These are phyloP conservation scores for Pulveroboletus sp. DNA, from an alignment of 768 basidiomycete species.

Conservation along the genomic window DNA sequence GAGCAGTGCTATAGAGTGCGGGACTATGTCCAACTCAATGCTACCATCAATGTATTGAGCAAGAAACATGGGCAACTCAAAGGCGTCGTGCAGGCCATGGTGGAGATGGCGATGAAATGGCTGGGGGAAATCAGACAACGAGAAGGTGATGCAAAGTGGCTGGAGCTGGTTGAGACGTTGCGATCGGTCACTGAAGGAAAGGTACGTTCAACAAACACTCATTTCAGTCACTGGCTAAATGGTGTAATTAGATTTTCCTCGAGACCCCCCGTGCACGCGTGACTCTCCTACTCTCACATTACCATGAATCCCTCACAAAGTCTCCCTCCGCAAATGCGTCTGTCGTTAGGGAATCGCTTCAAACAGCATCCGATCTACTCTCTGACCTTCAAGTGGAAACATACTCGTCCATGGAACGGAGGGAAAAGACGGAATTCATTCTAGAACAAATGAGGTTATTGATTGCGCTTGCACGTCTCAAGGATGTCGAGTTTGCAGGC, in stretches of 20 bases:
- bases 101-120: conserved; percentile 82
- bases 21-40: conserved; percentile 68
- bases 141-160: conserved; percentile 70
- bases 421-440: conserved; percentile 98
- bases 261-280: conserved; percentile 95
- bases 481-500: conserved; percentile 59
- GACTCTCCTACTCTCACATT: conserved; percentile 77
- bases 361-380: conserved; percentile 86
- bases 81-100: conserved; percentile 83
- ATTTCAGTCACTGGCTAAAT: neutral
- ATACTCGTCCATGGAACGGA: conserved; percentile 95
- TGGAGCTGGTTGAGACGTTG: conserved; percentile 85
- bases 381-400: conserved; percentile 98
- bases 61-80: conserved; percentile 99
- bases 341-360: conserved; percentile 58
- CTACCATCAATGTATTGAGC: conserved; percentile 61
- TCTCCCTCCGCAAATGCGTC: conserved; percentile 37
- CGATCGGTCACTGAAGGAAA: conserved; percentile 95
- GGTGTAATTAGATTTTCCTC: conserved; percentile 71
- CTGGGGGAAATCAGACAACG: conserved; percentile 67
- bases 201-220: conserved; percentile 41
- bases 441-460: conserved; percentile 95
- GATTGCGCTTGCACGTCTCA: conserved; percentile 68
- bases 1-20: conserved; percentile 68
- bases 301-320: conserved; percentile 71